Percentiles rank a stretch among this genome's conserved stretches.
Evolutionary conservation across 805 yeast genomes (phyloP).

Genomic region (Starmerella potacharoeniae): DNA sequence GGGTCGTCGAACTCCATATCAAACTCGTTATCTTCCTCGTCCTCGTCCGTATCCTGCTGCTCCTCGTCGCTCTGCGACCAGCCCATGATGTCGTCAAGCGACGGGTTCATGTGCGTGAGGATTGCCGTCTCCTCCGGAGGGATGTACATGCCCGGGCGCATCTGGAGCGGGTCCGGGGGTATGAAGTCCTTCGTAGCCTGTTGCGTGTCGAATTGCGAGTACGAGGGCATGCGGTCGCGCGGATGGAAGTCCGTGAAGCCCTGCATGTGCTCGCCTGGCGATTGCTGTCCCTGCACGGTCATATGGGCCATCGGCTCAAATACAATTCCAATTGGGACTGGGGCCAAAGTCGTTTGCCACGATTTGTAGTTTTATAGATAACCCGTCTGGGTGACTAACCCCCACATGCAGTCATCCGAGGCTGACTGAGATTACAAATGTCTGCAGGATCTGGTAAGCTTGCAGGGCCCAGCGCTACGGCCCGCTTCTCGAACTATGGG

Average conservation of each 20-base stretch:
- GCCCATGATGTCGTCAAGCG: conserved; percentile 16
- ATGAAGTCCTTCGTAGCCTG: conserved; percentile 9
- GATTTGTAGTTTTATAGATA: conserved; percentile 2
- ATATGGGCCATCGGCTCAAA: neutral
- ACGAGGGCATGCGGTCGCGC: neutral
- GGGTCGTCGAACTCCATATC: conserved; percentile 19
- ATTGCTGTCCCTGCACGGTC: neutral
- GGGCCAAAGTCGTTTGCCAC: neutral
- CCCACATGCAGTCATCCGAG: conserved; percentile 1
- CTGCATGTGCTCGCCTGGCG: neutral
- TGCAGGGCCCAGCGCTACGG: neutral
- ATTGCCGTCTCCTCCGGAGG: conserved; percentile 18
- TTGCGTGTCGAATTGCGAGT: neutral
- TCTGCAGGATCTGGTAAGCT: conserved; percentile 6
- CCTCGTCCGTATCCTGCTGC: conserved; percentile 21
- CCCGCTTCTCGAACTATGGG: neutral
- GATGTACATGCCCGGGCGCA: conserved; percentile 17
- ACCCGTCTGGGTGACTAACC: conserved; percentile 1
- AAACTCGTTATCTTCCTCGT: conserved; percentile 20
- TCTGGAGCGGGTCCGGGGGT: conserved; percentile 15
- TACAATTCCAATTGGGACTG: neutral
- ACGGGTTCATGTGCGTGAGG: neutral
- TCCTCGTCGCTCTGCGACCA: conserved; percentile 20
- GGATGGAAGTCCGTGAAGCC: neutral
- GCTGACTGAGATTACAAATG: conserved; percentile 2